Base-by-base conservation (phyloP, 192 early-diverging fungal species). In the Nowakowskiella sp. region DNA sequence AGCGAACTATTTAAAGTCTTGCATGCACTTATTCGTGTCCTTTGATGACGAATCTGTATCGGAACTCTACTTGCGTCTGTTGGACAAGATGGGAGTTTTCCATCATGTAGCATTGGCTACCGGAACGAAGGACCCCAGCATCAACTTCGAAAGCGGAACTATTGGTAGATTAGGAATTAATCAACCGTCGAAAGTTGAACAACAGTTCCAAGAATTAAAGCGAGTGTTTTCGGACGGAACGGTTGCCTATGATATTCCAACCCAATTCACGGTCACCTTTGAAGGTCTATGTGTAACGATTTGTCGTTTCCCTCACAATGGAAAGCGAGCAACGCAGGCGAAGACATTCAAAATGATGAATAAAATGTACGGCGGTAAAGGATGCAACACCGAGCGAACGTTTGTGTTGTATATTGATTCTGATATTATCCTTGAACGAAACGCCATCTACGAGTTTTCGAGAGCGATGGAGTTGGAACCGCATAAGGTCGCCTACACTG, bases 231-330 rank as follows among this genome's bases (percentile, higher is more conserved):
- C n/a, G n/a, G n/a, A n/a, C n/a, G n/a, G n/a, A n/a, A n/a, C n/a
- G n/a, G n/a, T n/a, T n/a, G n/a, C n/a, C n/a, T n/a, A n/a, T n/a
- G n/a, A n/a, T n/a, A n/a, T n/a, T n/a, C n/a, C n/a, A n/a, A n/a
- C n/a, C n/a, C n/a, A n/a, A n/a, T n/a, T n/a, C n/a, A n/a, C n/a
- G n/a, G n/a, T n/a, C n/a, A n/a, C n/a, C n/a, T n/a, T n/a, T n/a
- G n/a, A n/a, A n/a, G n/a, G n/a, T n/a, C n/a, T n/a, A n/a, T n/a
- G n/a, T n/a, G n/a, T n/a, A n/a, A n/a, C n/a, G n/a, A n/a, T n/a
- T n/a, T n/a, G n/a, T n/a, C 45, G 62, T 9, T 75, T 71, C 42
- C 72, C 72, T 1, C 74, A 77, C 58, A 72, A 72, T 22, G 74
- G 74, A 31, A 77, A 77, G 49, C 31, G 74, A 10, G 36, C 61